Base-by-base conservation (phyloP, 2,329 filamentous ascomycete genomes). In the Ophiostoma himal-ulmi region DNA sequence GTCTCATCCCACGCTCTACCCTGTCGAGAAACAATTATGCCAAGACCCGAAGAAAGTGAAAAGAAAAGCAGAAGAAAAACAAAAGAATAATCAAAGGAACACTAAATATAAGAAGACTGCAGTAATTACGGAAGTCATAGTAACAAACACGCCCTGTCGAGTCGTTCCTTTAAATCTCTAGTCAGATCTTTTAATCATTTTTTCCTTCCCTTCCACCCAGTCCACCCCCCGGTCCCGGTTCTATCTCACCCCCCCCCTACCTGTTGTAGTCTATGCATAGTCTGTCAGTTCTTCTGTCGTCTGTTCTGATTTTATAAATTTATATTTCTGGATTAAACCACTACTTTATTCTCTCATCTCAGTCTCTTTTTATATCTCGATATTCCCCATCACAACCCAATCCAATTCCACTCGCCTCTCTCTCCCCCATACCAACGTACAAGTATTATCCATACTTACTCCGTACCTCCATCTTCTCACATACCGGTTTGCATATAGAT, bases 321-420 rank as follows among this genome's bases (percentile, higher is more conserved):
- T 57, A 20, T n/a, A 34, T n/a, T 26, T 26, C 13, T 57, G 20
- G 3, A 11, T 22, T 14, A 22, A 3, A 36, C 54, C 14, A 26
- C 5, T 60, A n/a, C 17, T 20, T 36, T 62, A 34, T 57, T 57
- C n/a, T 57, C 52, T 22, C n/a, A 30, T 57, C 44, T 8, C 20
- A 48, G 52, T 57, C 52, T 57, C 52, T 57, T 57, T 57, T 57
- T 57, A 57, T 57, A 57, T 57, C 52, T 57, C n/a, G 52, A 57
- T 26, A 36, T 3, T 36, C 57, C 57, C 26, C 57, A 62, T 62
- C 30, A 14, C 54, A 60, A 60, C 52, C n/a, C 52, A 62, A 36
- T 26, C 30, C 57, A 62, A 62, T 62, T 30, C 57, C 57, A 62
- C 57, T 62, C 57, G 57, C 57, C 14, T 36, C 57, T 7, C 57